These are phyloP conservation scores for Neurospora sp. DNA, from an alignment of 495 filamentous ascomycete species.

Conservation along the genomic window DNA sequence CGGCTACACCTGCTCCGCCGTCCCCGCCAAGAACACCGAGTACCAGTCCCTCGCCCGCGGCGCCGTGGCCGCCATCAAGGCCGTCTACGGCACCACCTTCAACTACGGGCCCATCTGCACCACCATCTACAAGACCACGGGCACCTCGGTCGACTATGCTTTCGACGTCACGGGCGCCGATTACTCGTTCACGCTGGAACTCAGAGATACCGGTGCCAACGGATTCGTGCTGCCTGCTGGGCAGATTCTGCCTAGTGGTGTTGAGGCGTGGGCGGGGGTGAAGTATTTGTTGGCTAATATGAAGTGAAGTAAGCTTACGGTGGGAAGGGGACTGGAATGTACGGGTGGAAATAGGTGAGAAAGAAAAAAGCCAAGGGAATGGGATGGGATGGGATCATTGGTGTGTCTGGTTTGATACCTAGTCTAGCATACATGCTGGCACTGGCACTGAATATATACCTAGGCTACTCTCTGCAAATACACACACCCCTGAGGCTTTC, in stretches of 20 bases:
- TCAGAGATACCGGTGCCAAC: constrained; percentile 28
- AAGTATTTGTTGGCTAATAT: constrained; percentile 42
- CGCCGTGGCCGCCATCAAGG: constrained; percentile 32
- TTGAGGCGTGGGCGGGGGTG: constrained; percentile 47
- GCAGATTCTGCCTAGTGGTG: constrained; percentile 42
- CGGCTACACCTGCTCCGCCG: constrained; percentile 28
- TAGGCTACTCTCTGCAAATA: too few relatives aligned
- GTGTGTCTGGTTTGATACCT: too few relatives aligned
- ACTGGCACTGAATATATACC: too few relatives aligned
- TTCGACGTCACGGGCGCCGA: constrained; percentile 40
- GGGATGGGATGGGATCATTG: too few relatives aligned
- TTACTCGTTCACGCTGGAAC: constrained; percentile 47
- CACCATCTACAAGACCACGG: constrained; percentile 50
- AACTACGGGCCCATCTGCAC: constrained; percentile 45
- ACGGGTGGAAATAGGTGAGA: too few relatives aligned
- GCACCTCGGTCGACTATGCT: constrained; percentile 45
- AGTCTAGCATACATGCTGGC: too few relatives aligned
- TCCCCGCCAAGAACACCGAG: constrained; percentile 35
- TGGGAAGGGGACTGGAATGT: too few relatives aligned
- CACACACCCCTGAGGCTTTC: too few relatives aligned
- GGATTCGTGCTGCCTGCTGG: constrained; percentile 49
- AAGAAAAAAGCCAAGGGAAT: too few relatives aligned
- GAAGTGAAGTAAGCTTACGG: background rate
- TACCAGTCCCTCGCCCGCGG: constrained; percentile 32
- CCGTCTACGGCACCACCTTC: constrained; percentile 37